Evolutionary conservation across 2,329 filamentous ascomycete genomes (phyloP), one percentile per base, ranked within the genome.

Genomic region (Colletotrichum gigasporum): DNA sequence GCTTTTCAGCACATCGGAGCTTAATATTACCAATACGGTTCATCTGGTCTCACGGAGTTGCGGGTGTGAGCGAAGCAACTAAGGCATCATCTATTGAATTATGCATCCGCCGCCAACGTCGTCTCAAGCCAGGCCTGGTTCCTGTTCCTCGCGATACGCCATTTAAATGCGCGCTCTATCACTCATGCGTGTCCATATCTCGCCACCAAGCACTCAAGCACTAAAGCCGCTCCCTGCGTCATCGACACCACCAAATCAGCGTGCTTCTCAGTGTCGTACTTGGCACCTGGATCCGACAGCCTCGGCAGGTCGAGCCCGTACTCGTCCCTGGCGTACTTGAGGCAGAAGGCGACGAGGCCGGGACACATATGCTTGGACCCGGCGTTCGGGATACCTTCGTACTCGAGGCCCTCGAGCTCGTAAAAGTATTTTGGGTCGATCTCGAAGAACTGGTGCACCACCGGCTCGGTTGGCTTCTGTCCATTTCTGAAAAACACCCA

Each of bases 361-460:
- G 32, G 42, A 30, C 54, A 58, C 30, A 28, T 35, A 4, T 58
- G 54, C 54, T 39, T 48, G 14, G 24, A 47, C 7, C 54, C 54
- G 16, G 7, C 42, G 3, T 58, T 50, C 12, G 22, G 28, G 22
- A 42, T 30, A 7, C 54, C 44, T 8, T 58, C 50, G 24, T 58
- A 58, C 12, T 58, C 54, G 11, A 58, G 24, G 24, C 54, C 54
- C 34, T 58, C 54, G 20, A 58, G 54, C 44, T 58, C 54, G 34
- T 58, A 58, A 10, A 58, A 58, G 7, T 58, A 58, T 4, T 42
- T 44, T 44, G 48, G 42, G 12, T 58, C 50, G 14, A 58, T 50
- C 42, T 58, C 54, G 18, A 58, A 58, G 18, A 58, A 58, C 44
- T 58, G 54, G 18, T 58, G 54, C 5, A 58, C 14, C 10, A 58